Base-by-base conservation (phyloP, 1,284 basidiomycete species). In the Sporisorium sorghi region DNA sequence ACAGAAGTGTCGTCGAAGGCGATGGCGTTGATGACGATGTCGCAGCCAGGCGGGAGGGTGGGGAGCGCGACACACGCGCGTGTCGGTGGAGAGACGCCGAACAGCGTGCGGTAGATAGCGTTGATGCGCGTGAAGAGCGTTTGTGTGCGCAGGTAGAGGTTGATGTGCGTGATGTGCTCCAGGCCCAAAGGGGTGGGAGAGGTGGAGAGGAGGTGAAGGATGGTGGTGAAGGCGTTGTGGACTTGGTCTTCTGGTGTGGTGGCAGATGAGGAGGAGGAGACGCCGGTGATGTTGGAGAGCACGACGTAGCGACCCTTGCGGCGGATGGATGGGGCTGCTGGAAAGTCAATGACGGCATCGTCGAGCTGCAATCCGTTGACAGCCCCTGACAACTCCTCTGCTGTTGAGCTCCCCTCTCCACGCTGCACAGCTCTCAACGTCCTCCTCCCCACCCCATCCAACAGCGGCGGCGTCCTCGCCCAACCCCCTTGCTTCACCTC, bases 1-100 rank as follows among this genome's bases (percentile, higher is more conserved):
- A n/a, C 28, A 30, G n/a, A 21, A 5, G 43, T 15, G n/a, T 57
- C 54, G 50, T 61, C 58, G 32, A 71, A 71, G 0, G 58, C 68
- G 30, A 71, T 30, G 3, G 50, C 57, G 42, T 53, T 60, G 55
- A 65, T 48, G 24, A 70, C 33, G 21, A 70, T 30, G 33, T 70
- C 61, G 40, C 57, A 57, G 32, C 44, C 28, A 3, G 30, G 43
- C 12, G 61, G 59, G 7, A 62, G 50, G 14, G 14, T 30, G 17
- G 68, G 62, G 0, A 93, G 89, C 1, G 91, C 91, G 5, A 99
- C 91, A 81, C 94, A 97, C 14, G 94, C 95, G 8, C 97, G 90
- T 2, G 93, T 90, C 1, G 97, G 96, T 0, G 97, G 97, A 35
- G 93, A 94, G 10, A 89, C 89, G 1, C 94, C 94, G 83, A 99